Percentiles rank a stretch among this genome's conserved stretches.
These are phyloP conservation scores for Diutina pseudorugosa DNA, from an alignment of 1,139 yeast species.

Conservation along the genomic window DNA sequence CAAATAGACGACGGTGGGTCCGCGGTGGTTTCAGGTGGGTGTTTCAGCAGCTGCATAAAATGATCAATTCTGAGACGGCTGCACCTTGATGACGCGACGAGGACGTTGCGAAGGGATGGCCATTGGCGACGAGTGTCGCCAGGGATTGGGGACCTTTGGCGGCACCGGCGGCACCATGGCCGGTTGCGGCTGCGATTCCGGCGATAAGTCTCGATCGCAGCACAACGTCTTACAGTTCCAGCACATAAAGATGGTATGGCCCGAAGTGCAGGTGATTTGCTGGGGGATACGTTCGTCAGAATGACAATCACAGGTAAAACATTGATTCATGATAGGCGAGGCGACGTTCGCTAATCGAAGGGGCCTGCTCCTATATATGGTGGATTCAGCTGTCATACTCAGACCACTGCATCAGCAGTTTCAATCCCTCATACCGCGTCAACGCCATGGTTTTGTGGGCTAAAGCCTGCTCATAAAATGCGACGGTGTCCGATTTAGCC, in stretches of 20 bases:
- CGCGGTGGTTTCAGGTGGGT: too few relatives aligned
- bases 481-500: slow-evolving; percentile 6
- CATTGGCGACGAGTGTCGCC: background rate
- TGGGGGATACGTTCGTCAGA: background rate
- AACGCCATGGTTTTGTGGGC: slow-evolving; percentile 24
- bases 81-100: too few relatives aligned
- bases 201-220: background rate
- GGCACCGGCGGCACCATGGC: too few relatives aligned
- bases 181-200: background rate
- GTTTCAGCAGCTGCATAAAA: too few relatives aligned
- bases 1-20: background rate
- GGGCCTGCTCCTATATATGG: background rate
- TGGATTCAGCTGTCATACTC: slow-evolving; percentile 14
- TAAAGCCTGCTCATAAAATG: slow-evolving; percentile 20
- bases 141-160: background rate
- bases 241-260: background rate
- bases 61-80: too few relatives aligned
- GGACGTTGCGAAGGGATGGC: too few relatives aligned
- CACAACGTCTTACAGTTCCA: background rate
- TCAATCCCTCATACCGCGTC: slow-evolving; percentile 28
- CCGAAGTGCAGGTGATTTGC: background rate
- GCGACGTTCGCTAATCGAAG: background rate
- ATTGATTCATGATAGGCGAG: background rate
- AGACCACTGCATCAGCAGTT: slow-evolving; percentile 16
- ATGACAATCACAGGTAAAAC: background rate